A percentile compares a stretch with the other conserved stretches of the same genome.
These are phyloP conservation scores for Nemania sp. DNA, from an alignment of 2,329 filamentous ascomycete genomes.

Conservation along the genomic window DNA sequence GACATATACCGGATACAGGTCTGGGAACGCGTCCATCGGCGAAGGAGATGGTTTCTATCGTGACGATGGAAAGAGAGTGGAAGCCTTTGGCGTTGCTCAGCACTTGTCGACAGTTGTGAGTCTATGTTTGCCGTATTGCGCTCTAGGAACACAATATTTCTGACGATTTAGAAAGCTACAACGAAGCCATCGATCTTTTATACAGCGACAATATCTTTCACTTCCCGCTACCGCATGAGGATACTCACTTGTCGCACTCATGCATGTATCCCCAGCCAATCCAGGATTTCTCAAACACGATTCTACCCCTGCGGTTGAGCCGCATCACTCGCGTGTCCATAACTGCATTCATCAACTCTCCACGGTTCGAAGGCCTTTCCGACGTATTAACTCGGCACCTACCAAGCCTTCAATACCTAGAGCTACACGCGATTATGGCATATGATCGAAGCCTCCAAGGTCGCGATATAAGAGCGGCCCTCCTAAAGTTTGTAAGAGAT, in stretches of 20 bases:
- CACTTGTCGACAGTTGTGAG: constrained; percentile 13
- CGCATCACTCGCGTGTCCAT: constrained; percentile 5
- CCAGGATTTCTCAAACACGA: background rate
- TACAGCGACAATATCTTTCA: constrained; percentile 6
- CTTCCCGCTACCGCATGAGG: background rate
- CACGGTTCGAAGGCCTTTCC: background rate
- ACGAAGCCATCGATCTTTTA: constrained; percentile 6
- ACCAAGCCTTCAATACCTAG: constrained; percentile 5
- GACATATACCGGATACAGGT: background rate
- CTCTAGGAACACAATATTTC: background rate
- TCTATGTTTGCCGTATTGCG: constrained; percentile 1
- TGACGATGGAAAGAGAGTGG: background rate
- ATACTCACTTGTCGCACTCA: background rate
- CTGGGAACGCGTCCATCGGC: background rate
- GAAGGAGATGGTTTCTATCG: background rate
- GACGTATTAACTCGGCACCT: constrained; percentile 1
- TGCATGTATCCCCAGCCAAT: background rate
- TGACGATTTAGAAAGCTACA: constrained; percentile 7
- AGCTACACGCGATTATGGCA: background rate
- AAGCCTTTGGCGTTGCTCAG: constrained; percentile 5
- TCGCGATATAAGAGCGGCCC: background rate
- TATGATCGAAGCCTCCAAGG: background rate
- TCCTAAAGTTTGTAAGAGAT: background rate
- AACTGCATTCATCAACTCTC: background rate
- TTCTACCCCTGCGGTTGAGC: background rate